A percentile compares a stretch with the other conserved stretches of the same genome.
Conservation (phyloP, 495 filamentous ascomycete species). For the Tuber indicum region DNA sequence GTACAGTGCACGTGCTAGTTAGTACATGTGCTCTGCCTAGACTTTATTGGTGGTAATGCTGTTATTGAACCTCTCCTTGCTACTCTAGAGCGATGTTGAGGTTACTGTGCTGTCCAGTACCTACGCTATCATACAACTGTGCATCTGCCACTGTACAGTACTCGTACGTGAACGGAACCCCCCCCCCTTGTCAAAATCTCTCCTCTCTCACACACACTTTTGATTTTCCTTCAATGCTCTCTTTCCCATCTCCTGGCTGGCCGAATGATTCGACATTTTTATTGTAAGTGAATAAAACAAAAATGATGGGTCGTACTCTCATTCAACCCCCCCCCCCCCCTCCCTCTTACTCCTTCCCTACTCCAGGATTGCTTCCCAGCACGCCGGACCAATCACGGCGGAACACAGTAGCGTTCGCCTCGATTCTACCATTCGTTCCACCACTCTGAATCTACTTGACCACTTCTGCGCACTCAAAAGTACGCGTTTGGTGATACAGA, state of each 20-base stretch:
- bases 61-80: not conserved
- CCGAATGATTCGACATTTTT: not conserved
- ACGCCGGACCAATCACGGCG: conserved; percentile 10
- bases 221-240: not conserved
- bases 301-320: not conserved
- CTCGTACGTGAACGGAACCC: not conserved
- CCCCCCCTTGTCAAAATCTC: not conserved
- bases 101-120: not conserved
- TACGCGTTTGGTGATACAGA: conserved; percentile 31
- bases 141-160: not conserved
- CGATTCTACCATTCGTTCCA: conserved; percentile 17
- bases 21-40: not conserved
- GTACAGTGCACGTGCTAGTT: not conserved
- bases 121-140: not conserved
- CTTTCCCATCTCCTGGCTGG: not conserved
- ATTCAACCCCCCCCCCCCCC: not conserved
- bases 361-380: not conserved
- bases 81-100: not conserved
- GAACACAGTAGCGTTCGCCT: conserved; percentile 24
- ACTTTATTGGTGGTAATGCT: not conserved
- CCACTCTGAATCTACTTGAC: conserved; percentile 14
- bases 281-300: conserved; percentile 1
- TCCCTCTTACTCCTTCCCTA: not conserved
- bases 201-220: conserved; percentile 1
- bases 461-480: conserved; percentile 24